Evolutionary conservation across 2,329 filamentous ascomycete genomes (phyloP), one percentile per base, ranked within the genome.

Genomic region (Alternaria brassicicola): DNA sequence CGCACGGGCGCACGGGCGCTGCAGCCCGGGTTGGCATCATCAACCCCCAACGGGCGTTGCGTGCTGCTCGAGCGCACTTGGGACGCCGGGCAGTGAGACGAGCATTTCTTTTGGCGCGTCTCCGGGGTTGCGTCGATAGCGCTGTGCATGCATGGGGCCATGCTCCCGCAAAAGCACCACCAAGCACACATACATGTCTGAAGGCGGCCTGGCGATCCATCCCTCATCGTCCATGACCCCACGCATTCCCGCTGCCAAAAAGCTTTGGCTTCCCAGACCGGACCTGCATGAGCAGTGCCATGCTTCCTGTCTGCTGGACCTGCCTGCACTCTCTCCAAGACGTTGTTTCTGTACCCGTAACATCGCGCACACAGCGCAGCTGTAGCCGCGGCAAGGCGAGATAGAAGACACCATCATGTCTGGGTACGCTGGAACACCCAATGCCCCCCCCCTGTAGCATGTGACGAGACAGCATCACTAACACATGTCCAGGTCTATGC

Each of bases 401-500:
- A 56, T 42, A 48, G 23, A 50, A 23, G 10, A 46, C 49, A 46
- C 66, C 68, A 46, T 66, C 68, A 71, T 64, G 57, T 61, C 68
- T 47, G 70, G 70, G 70, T 72, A 68, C 50, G 67, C 54, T 7
- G 33, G 28, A n/a, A 23, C 30, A 42, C 41, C 52, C 30, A 25
- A 17, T 39, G 45, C 28, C 28, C 7, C 30, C 13, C 28, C 28
- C 7, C 30, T 12, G 17, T 26, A 30, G 25, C 28, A 23, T 35
- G 25, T 28, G 19, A 23, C 10, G 61, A 64, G 49, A 65, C 62
- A 30, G n/a, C 21, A 35, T 35, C n/a, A 39, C 36, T 49, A 13
- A 58, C 63, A 83, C 63, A 83, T 80, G 57, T 23, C 23, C 64
- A 83, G 81, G 57, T 79, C 79, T 26, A 78, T 84, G 65, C 82